phyloP scores from a whole-genome alignment of 1,139 yeast species.

The Kodamaea fungicola region DNA sequence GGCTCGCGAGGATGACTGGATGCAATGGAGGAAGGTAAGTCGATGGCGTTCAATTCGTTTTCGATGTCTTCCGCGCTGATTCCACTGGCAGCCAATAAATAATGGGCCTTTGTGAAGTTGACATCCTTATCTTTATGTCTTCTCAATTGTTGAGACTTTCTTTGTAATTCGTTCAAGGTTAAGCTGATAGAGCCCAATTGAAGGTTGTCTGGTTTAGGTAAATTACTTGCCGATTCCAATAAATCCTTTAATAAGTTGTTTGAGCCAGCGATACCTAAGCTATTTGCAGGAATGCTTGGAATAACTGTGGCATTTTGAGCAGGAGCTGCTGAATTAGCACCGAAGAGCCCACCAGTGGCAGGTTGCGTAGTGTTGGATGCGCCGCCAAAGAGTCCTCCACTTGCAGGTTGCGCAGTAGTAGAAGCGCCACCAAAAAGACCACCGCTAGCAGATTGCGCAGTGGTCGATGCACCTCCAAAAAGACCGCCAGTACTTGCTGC shows the following conservation, averaged over 20 bases:
- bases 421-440: constrained; percentile 6
- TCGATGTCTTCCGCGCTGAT: constrained; percentile 85
- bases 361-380: background rate
- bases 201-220: constrained; percentile 58
- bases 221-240: constrained; percentile 64
- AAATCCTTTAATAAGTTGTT: constrained; percentile 51
- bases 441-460: constrained; percentile 1
- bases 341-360: background rate
- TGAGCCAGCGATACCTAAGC: constrained; percentile 2
- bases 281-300: background rate
- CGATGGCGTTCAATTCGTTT: constrained; percentile 49
- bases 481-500: constrained; percentile 4
- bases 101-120: constrained; percentile 83
- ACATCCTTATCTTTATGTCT: constrained; percentile 32
- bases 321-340: background rate
- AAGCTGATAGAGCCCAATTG: constrained; percentile 72
- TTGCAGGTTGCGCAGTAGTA: background rate
- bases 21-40: constrained; percentile 18
- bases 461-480: constrained; percentile 3
- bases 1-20: constrained; percentile 9
- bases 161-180: constrained; percentile 73
- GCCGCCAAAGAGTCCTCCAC: constrained; percentile 5
- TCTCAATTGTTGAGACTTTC: constrained; percentile 63
- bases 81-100: constrained; percentile 85
- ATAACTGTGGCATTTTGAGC: background rate